Evolutionary conservation across 352 stramenopile genomes (phyloP).

Genomic region (Phytophthora cactorum): DNA sequence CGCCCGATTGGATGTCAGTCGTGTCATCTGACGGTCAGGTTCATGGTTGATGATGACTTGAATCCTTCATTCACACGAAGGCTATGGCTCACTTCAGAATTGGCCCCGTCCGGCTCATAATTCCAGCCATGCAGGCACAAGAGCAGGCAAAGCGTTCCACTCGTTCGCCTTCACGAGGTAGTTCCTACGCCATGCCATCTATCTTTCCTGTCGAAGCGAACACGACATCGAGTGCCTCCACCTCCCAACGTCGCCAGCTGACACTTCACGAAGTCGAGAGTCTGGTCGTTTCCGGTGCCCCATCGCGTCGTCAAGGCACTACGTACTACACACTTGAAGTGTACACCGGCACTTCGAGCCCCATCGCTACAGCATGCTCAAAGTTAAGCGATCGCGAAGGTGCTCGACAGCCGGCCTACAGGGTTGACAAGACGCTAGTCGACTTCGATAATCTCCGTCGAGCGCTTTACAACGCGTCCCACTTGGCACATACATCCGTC

Average conservation of each 20-base stretch:
- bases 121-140: slow-evolving; percentile 16
- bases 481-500: slow-evolving; percentile 34
- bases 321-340: slow-evolving; percentile 29
- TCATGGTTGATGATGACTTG: slow-evolving; percentile 21
- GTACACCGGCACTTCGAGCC: slow-evolving; percentile 1
- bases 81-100: slow-evolving; percentile 26
- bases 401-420: slow-evolving; percentile 9
- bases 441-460: slow-evolving; percentile 36
- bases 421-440: slow-evolving; percentile 26
- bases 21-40: slow-evolving; percentile 8
- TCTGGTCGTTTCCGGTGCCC: slow-evolving; percentile 17
- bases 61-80: neutral
- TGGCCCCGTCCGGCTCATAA: slow-evolving; percentile 10
- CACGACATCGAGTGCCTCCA: neutral
- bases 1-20: slow-evolving; percentile 17
- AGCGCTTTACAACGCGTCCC: slow-evolving; percentile 26
- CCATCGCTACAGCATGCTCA: neutral
- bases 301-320: slow-evolving; percentile 24
- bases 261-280: slow-evolving; percentile 29
- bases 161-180: slow-evolving; percentile 1
- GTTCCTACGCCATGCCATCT: neutral
- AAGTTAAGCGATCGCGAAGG: slow-evolving; percentile 10
- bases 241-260: slow-evolving; percentile 8
- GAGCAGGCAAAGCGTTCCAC: neutral
- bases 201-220: neutral